Evolutionary conservation across 2,329 filamentous ascomycete genomes (phyloP).

Genomic region (Trichoderma sp.): DNA sequence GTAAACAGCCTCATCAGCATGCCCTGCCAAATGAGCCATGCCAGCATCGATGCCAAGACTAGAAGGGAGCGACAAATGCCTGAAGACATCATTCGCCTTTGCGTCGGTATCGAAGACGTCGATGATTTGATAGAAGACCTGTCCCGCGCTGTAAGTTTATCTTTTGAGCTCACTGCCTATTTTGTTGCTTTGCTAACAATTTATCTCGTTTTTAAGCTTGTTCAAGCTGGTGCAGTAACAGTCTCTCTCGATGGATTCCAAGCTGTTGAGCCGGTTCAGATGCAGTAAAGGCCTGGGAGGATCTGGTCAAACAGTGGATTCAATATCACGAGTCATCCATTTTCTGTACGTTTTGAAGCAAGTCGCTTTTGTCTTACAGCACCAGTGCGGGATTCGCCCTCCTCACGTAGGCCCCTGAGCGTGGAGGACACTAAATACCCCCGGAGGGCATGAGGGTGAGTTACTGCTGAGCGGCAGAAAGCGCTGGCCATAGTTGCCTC

Average conservation of each 20-base stretch:
- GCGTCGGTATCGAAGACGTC: conserved; percentile 93
- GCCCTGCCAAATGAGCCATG: conserved; percentile 99
- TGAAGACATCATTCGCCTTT: conserved; percentile 93
- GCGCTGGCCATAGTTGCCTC: conserved; percentile 4
- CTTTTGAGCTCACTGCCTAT: neutral
- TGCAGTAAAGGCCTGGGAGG: conserved; percentile 27
- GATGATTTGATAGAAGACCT: conserved; percentile 93
- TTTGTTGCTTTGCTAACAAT: conserved; percentile 20
- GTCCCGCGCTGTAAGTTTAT: conserved; percentile 74
- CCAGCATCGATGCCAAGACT: conserved; percentile 95
- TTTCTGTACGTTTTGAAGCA: neutral
- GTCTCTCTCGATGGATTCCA: conserved; percentile 82
- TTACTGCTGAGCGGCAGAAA: neutral
- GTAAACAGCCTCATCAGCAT: conserved; percentile 99
- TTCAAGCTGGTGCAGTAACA: conserved; percentile 90
- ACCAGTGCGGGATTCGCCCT: neutral
- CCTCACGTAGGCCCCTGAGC: neutral
- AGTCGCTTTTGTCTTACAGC: neutral
- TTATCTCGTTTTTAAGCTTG: conserved; percentile 60
- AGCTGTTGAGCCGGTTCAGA: conserved; percentile 50
- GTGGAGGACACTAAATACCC: conserved; percentile 29
- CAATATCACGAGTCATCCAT: neutral
- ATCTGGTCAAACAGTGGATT: neutral
- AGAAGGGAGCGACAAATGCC: conserved; percentile 86
- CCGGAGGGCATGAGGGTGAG: neutral